These are phyloP conservation scores for Cladorrhinum sp. DNA, from an alignment of 2,329 filamentous ascomycete species.

Conservation along the genomic window DNA sequence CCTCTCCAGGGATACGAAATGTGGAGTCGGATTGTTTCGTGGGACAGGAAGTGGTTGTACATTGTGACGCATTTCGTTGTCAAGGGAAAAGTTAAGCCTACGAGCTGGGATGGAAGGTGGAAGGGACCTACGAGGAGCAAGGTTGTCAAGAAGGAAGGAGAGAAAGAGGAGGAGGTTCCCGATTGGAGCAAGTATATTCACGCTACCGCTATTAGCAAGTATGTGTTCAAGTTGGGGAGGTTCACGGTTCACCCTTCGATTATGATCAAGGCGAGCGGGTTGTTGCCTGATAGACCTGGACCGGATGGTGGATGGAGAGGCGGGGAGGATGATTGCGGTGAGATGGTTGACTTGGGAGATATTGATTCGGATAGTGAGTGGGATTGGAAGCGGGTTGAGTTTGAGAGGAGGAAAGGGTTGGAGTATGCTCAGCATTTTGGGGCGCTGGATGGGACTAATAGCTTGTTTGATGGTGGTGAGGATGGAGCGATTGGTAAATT, in stretches of 20 bases:
- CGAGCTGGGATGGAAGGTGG: slow-evolving; percentile 48
- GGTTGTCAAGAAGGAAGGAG: slow-evolving; percentile 12
- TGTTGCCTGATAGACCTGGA: slow-evolving; percentile 68
- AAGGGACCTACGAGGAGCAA: slow-evolving; percentile 32
- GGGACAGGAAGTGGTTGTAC: slow-evolving; percentile 82
- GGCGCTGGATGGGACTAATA: slow-evolving; percentile 51
- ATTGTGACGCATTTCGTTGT: slow-evolving; percentile 71
- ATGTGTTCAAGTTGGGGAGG: slow-evolving; percentile 77
- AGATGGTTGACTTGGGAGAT: slow-evolving; percentile 38
- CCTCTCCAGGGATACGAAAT: slow-evolving; percentile 69
- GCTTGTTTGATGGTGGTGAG: slow-evolving; percentile 52
- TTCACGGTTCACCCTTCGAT: slow-evolving; percentile 81
- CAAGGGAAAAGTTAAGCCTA: slow-evolving; percentile 55
- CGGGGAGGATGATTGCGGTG: slow-evolving; percentile 42
- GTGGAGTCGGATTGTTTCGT: slow-evolving; percentile 66
- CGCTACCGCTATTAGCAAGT: slow-evolving; percentile 72
- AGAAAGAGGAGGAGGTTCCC: slow-evolving; percentile 35
- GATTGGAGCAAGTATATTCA: slow-evolving; percentile 62
- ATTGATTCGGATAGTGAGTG: slow-evolving; percentile 41
- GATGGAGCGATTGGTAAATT: slow-evolving; percentile 51
- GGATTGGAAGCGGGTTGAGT: slow-evolving; percentile 59
- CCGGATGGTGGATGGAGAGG: slow-evolving; percentile 53
- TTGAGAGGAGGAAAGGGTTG: slow-evolving; percentile 53
- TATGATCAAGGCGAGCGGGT: slow-evolving; percentile 65
- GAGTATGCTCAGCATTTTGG: slow-evolving; percentile 54